Evolutionary conservation across 1,284 basidiomycete species (phyloP).

Genomic region (Malassezia arunalokei): DNA sequence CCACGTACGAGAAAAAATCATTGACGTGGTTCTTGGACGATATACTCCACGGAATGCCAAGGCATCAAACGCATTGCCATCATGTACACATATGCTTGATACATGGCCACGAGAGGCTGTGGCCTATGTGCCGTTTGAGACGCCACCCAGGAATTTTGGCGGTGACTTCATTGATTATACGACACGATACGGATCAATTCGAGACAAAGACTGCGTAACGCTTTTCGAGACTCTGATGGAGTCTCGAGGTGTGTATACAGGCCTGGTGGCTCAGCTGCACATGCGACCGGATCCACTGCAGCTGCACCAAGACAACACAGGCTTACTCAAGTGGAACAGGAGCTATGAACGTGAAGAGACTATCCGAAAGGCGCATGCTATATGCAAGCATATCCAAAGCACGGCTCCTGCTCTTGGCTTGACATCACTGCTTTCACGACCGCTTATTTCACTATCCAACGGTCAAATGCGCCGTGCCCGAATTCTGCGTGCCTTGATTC

Average conservation of each 20-base stretch:
- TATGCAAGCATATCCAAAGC: slow-evolving; percentile 11
- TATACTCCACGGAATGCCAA: neutral
- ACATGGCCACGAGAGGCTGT: slow-evolving; percentile 9
- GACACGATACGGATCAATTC: slow-evolving; percentile 38
- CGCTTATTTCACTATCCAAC: slow-evolving; percentile 60
- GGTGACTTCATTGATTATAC: slow-evolving; percentile 37
- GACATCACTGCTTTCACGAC: slow-evolving; percentile 26
- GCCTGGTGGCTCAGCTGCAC: slow-evolving; percentile 21
- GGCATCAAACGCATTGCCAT: neutral
- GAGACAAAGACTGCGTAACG: slow-evolving; percentile 33
- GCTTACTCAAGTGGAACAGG: slow-evolving; percentile 25
- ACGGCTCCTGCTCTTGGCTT: slow-evolving; percentile 29
- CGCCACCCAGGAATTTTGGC: slow-evolving; percentile 6
- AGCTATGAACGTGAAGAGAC: slow-evolving; percentile 7
- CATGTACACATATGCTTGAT: neutral
- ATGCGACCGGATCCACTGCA: slow-evolving; percentile 33
- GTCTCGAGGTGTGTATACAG: slow-evolving; percentile 24
- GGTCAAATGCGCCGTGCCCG: slow-evolving; percentile 81
- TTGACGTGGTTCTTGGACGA: slow-evolving; percentile 19
- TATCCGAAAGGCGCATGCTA: no score
- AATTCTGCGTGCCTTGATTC: slow-evolving; percentile 65
- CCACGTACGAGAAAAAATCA: slow-evolving; percentile 20
- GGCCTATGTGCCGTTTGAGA: slow-evolving; percentile 30
- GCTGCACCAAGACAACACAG: slow-evolving; percentile 1
- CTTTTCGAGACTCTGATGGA: slow-evolving; percentile 38